Base-by-base conservation (phyloP, 2,329 filamentous ascomycete genomes). In the Fusarium veterinarium region DNA sequence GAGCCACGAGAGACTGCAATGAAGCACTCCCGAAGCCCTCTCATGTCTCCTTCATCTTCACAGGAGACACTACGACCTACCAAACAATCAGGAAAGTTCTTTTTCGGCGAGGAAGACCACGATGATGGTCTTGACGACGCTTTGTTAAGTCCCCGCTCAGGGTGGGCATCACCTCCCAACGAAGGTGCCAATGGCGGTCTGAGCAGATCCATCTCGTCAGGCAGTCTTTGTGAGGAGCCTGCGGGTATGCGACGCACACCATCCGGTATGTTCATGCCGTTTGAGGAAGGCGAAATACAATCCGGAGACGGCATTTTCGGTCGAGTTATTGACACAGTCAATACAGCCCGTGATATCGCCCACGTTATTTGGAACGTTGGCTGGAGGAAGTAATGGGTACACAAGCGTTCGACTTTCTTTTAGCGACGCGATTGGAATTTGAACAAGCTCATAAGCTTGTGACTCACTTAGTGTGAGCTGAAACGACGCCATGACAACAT, bases 221-320 rank as follows among this genome's bases (percentile, higher is more conserved):
- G 80, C 77, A 86, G 84, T 68, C 80, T 89, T n/a, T 81, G 79
- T n/a, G 84, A 83, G 25, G 86, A 89, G 66, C 84, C 86, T 46
- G 84, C 82, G 23, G 91, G 91, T 58, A 91, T 97, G 86, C 90
- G 92, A 70, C 88, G 95, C 74, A 97, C 94, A 25, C 86, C 91
- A 56, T 96, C 94, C 42, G 95, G 94, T 75, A 97, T 97, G 93
- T 92, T 97, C 77, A 95, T 97, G 92, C 93, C 94, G 12, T 92
- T 91, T 75, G 93, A 95, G 75, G 92, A 95, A 75, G 90, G 90
- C 67, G 93, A 94, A 72, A 85, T 81, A 79, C 86, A 81, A 51
- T 84, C 86, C 68, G 89, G 84, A 77, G 85, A 87, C 57, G 92
- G 92, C 51, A 86, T 97, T 61, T 89, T 97, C 78, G 92, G 93